Evolutionary conservation across 139 green algal species (phyloP).

Genomic region (Haematococcus lacustris): DNA sequence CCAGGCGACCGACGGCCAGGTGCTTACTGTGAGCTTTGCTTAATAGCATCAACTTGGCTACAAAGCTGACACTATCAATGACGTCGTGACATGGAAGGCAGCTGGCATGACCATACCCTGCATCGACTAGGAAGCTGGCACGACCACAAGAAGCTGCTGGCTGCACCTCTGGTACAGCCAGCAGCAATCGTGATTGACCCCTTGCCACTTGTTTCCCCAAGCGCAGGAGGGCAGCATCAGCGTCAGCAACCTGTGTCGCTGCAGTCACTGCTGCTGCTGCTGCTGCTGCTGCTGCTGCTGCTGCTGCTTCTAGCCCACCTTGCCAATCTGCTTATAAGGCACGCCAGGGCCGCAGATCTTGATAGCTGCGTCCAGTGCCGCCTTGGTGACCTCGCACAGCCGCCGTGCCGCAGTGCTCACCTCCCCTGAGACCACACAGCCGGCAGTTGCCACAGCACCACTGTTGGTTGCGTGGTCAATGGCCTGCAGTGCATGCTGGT

Average conservation of each 20-base stretch:
- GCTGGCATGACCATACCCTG: too few relatives aligned
- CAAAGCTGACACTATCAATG: too few relatives aligned
- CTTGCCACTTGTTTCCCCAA: not conserved
- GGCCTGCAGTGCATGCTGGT: too few relatives aligned
- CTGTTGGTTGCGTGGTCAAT: not conserved
- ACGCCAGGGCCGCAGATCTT: conserved; percentile 70
- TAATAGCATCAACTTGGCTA: too few relatives aligned
- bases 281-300: not conserved
- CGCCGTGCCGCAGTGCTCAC: conserved; percentile 49
- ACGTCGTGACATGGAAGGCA: too few relatives aligned
- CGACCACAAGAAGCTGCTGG: too few relatives aligned
- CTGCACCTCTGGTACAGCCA: too few relatives aligned
- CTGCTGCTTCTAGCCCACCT: conserved; percentile 2
- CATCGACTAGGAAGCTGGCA: too few relatives aligned
- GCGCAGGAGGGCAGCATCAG: not conserved
- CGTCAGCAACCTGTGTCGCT: not conserved
- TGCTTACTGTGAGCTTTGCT: too few relatives aligned
- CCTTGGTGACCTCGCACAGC: conserved; percentile 72
- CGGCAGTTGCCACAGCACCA: not conserved
- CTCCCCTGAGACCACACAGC: conserved; percentile 49
- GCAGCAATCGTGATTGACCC: not conserved
- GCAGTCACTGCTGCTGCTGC: not conserved
- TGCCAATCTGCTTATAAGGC: conserved; percentile 70
- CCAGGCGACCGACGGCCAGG: too few relatives aligned
- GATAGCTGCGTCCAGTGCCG: conserved; percentile 72